A percentile compares a stretch with the other conserved stretches of the same genome.
phyloP scores from a whole-genome alignment of 768 basidiomycete species.

The Naganishia antarctica region DNA sequence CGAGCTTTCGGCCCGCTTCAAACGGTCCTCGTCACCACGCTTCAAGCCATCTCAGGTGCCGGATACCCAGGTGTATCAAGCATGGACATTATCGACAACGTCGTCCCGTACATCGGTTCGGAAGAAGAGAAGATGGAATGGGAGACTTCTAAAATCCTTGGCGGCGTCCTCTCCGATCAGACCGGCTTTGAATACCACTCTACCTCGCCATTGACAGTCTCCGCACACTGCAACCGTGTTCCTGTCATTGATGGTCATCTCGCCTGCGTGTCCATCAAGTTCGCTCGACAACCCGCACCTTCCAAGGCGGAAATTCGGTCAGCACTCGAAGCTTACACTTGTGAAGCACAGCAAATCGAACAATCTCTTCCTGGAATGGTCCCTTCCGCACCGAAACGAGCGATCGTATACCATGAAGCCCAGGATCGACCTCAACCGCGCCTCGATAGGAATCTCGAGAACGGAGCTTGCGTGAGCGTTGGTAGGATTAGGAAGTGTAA shows the following conservation, averaged over 20 bases:
- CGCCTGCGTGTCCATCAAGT: constrained; percentile 81
- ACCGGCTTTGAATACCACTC: constrained; percentile 80
- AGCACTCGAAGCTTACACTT: constrained; percentile 67
- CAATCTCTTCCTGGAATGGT: constrained; percentile 49
- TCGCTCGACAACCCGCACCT: constrained; percentile 72
- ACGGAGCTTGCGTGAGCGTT: constrained; percentile 84
- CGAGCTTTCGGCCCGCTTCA: constrained; percentile 90
- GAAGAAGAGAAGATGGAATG: constrained; percentile 97
- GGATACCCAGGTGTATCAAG: constrained; percentile 93
- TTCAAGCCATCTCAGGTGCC: constrained; percentile 95
- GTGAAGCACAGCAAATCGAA: constrained; percentile 67
- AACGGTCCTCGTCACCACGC: constrained; percentile 81
- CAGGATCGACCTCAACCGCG: constrained; percentile 89
- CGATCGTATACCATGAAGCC: constrained; percentile 88
- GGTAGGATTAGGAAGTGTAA: constrained; percentile 84
- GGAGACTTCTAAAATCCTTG: constrained; percentile 96
- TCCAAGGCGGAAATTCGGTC: constrained; percentile 80
- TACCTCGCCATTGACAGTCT: constrained; percentile 73
- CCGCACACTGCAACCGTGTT: constrained; percentile 89
- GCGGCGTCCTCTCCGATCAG: constrained; percentile 60
- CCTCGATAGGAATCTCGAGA: constrained; percentile 80
- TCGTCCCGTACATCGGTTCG: constrained; percentile 87
- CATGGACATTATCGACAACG: constrained; percentile 90
- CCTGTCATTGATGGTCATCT: constrained; percentile 94
- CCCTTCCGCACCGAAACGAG: constrained; percentile 76